phyloP scores from a whole-genome alignment of 2,329 filamentous ascomycete genomes.

The Neopestalotiopsis clavispora region DNA sequence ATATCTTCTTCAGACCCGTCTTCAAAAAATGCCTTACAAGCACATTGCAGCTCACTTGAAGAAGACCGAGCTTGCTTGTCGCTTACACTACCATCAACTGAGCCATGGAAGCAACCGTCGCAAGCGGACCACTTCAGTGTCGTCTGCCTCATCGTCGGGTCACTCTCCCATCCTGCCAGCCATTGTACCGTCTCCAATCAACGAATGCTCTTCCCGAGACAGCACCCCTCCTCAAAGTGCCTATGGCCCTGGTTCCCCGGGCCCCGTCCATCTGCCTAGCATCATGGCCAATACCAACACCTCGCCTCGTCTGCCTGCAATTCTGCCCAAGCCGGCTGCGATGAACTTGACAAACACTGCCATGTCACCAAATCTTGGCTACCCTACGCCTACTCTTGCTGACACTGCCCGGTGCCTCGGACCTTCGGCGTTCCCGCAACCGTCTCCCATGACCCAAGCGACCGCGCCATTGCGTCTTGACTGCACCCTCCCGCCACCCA shows the following conservation, averaged over 20 bases:
- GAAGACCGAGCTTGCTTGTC: slow-evolving; percentile 87
- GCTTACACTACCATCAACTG: slow-evolving; percentile 85
- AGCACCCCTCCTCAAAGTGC: slow-evolving; percentile 52
- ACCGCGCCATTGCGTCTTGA: slow-evolving; percentile 61
- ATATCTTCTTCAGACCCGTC: slow-evolving; percentile 81
- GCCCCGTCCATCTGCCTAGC: slow-evolving; percentile 56
- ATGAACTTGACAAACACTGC: slow-evolving; percentile 49
- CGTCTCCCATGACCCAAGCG: slow-evolving; percentile 43
- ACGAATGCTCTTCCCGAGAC: slow-evolving; percentile 53
- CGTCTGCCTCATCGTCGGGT: slow-evolving; percentile 64
- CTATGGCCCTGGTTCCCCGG: slow-evolving; percentile 50
- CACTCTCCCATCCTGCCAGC: slow-evolving; percentile 56
- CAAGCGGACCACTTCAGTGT: slow-evolving; percentile 75
- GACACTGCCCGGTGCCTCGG: slow-evolving; percentile 47
- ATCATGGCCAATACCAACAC: slow-evolving; percentile 50
- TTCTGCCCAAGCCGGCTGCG: slow-evolving; percentile 68
- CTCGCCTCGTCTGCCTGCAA: slow-evolving; percentile 61
- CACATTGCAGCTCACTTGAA: slow-evolving; percentile 84
- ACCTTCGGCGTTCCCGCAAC: slow-evolving; percentile 50
- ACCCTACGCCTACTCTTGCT: slow-evolving; percentile 42
- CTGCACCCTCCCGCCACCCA: slow-evolving; percentile 51
- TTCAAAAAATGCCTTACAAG: slow-evolving; percentile 91
- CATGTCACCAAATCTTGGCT: slow-evolving; percentile 43
- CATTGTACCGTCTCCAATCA: slow-evolving; percentile 55
- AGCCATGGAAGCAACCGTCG: slow-evolving; percentile 82